Evolutionary conservation across 805 yeast genomes (phyloP).

Genomic region (Wickerhamomyces sydowiorum): DNA sequence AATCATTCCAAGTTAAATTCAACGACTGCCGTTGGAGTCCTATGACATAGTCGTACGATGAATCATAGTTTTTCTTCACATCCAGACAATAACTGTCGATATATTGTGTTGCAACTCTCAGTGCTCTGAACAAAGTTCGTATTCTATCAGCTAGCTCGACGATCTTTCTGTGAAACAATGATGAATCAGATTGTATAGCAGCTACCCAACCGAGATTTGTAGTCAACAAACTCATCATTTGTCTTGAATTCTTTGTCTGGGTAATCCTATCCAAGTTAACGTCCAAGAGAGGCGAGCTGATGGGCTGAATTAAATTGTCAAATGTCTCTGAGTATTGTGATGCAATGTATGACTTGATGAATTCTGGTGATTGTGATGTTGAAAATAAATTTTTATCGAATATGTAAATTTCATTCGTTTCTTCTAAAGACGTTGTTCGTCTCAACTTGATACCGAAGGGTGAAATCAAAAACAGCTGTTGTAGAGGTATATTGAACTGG

Average conservation of each 20-base stretch:
- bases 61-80: constrained; percentile 39
- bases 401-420: constrained; percentile 49
- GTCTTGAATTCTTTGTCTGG: constrained; percentile 15
- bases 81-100: constrained; percentile 42
- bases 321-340: constrained; percentile 4
- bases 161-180: constrained; percentile 26
- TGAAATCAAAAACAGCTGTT: constrained; percentile 46
- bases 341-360: constrained; percentile 12
- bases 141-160: constrained; percentile 29
- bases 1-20: constrained; percentile 17
- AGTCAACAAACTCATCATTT: constrained; percentile 29
- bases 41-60: constrained; percentile 30
- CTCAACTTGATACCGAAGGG: constrained; percentile 62
- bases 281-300: constrained; percentile 31
- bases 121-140: constrained; percentile 36
- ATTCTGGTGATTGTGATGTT: constrained; percentile 16
- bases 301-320: constrained; percentile 26
- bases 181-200: constrained; percentile 37
- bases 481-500: constrained; percentile 34
- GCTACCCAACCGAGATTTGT: constrained; percentile 48
- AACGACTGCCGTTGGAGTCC: constrained; percentile 37
- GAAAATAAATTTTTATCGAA: constrained; percentile 59
- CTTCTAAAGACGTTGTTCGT: constrained; percentile 31
- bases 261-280: constrained; percentile 13
- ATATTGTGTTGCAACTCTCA: constrained; percentile 44